A percentile compares a stretch with the other conserved stretches of the same genome.
Evolutionary conservation across 805 yeast genomes (phyloP).

Genomic region (Ogataea thermomethanolica): DNA sequence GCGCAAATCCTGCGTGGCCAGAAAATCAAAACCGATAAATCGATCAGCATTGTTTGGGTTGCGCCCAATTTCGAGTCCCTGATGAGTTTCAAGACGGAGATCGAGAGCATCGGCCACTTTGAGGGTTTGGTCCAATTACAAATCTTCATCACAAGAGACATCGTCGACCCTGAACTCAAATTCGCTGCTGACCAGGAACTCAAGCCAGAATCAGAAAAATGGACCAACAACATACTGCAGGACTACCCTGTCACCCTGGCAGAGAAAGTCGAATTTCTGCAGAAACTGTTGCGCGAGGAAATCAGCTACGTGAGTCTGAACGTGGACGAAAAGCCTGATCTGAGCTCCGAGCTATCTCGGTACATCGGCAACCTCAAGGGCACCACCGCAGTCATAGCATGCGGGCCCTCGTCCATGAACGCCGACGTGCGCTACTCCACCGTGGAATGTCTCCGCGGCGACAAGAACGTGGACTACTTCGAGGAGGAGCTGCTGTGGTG

Average conservation of each 20-base stretch:
- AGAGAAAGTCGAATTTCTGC: conserved; percentile 16
- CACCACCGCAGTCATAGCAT: conserved; percentile 33
- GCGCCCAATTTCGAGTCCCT: conserved; percentile 32
- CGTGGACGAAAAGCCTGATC: conserved; percentile 26
- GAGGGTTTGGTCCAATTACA: conserved; percentile 27
- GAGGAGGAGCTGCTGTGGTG: conserved; percentile 39
- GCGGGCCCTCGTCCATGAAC: conserved; percentile 36
- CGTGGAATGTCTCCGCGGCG: conserved; percentile 26
- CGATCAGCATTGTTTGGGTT: conserved; percentile 30
- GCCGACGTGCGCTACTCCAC: conserved; percentile 34
- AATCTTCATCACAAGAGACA: conserved; percentile 27
- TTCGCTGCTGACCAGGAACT: neutral
- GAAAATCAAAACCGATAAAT: conserved; percentile 18
- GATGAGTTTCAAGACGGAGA: conserved; percentile 28
- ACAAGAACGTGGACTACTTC: conserved; percentile 33
- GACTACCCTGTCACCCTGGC: conserved; percentile 6
- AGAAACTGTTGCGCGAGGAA: conserved; percentile 17
- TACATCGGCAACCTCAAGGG: conserved; percentile 20
- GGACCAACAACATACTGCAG: neutral
- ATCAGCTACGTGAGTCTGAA: conserved; percentile 22
- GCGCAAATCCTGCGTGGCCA: conserved; percentile 29
- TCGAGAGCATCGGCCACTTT: conserved; percentile 24
- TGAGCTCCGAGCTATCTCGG: conserved; percentile 21
- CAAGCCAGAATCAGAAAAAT: neutral
- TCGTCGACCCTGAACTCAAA: conserved; percentile 21